These are phyloP conservation scores for Cryphonectria japonica DNA, from an alignment of 2,329 filamentous ascomycete genomes.

Conservation along the genomic window DNA sequence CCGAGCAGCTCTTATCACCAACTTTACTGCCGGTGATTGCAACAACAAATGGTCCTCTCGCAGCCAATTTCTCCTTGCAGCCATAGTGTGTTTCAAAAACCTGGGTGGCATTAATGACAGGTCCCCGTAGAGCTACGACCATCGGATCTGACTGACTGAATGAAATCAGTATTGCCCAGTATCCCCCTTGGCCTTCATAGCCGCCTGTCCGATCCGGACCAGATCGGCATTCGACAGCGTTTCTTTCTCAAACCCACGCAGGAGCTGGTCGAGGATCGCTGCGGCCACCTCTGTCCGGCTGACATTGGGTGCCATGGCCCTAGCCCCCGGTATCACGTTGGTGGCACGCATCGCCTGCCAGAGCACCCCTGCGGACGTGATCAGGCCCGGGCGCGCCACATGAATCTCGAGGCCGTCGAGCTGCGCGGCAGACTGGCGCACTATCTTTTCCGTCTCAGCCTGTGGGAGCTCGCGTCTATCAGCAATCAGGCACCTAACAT, in stretches of 20 bases:
- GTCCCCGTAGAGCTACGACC: not conserved
- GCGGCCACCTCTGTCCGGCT: slow-evolving; percentile 38
- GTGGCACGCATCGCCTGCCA: not conserved
- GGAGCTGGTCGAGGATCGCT: slow-evolving; percentile 48
- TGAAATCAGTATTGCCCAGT: not conserved
- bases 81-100: slow-evolving; percentile 1
- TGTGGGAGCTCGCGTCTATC: slow-evolving; percentile 31
- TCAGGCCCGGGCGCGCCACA: slow-evolving; percentile 49
- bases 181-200: slow-evolving; percentile 2
- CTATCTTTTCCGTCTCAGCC: slow-evolving; percentile 50
- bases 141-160: not conserved
- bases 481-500: not conserved
- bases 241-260: slow-evolving; percentile 52
- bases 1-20: not conserved
- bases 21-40: not conserved
- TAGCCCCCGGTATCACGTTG: slow-evolving; percentile 38
- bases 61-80: not conserved
- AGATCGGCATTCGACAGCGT: slow-evolving; percentile 49
- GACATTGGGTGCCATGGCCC: slow-evolving; percentile 10
- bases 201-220: slow-evolving; percentile 39
- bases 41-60: not conserved
- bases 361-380: slow-evolving; percentile 38
- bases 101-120: not conserved
- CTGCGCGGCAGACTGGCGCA: slow-evolving; percentile 47
- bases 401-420: slow-evolving; percentile 44